Percentiles rank a stretch among this genome's conserved stretches.
Conservation (phyloP, 2,329 filamentous ascomycete species). For the Exophiala sp. region DNA sequence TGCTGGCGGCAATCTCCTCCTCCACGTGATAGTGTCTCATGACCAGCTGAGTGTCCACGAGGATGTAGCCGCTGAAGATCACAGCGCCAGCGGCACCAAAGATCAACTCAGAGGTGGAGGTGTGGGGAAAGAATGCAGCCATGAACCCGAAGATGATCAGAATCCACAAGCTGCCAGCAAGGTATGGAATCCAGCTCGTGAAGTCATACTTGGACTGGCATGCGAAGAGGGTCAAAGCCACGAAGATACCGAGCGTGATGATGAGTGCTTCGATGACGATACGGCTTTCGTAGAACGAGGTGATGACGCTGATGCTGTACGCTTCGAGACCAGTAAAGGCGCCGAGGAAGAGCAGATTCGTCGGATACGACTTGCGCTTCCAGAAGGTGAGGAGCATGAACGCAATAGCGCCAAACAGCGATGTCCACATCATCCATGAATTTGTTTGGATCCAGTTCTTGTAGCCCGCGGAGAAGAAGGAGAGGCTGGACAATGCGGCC, state of each 20-base stretch:
- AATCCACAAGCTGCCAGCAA: constrained; percentile 87
- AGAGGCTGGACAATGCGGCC: constrained; percentile 72
- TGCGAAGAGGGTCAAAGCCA: constrained; percentile 71
- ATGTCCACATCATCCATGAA: constrained; percentile 79
- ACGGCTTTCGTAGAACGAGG: constrained; percentile 78
- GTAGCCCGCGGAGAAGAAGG: constrained; percentile 79
- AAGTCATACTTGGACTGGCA: constrained; percentile 99
- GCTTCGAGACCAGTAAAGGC: constrained; percentile 90
- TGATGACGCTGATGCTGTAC: constrained; percentile 88
- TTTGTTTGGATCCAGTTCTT: constrained; percentile 82
- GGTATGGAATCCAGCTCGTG: constrained; percentile 92
- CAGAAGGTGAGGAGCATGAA: constrained; percentile 88
- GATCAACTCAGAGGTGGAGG: constrained; percentile 74
- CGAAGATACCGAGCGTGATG: constrained; percentile 69
- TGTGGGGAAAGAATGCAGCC: constrained; percentile 80
- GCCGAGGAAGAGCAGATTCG: constrained; percentile 86
- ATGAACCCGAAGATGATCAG: constrained; percentile 92
- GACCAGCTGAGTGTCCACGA: constrained; percentile 93
- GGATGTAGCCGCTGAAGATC: constrained; percentile 90
- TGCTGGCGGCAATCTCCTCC: constrained; percentile 93
- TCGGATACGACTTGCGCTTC: constrained; percentile 94
- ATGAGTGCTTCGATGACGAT: constrained; percentile 89
- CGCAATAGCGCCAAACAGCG: constrained; percentile 76
- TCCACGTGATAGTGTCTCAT: constrained; percentile 96
- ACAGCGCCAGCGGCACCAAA: constrained; percentile 80